These are phyloP conservation scores for Rheum nobile DNA, from an alignment of 148 eudicot genomes.

Conservation along the genomic window DNA sequence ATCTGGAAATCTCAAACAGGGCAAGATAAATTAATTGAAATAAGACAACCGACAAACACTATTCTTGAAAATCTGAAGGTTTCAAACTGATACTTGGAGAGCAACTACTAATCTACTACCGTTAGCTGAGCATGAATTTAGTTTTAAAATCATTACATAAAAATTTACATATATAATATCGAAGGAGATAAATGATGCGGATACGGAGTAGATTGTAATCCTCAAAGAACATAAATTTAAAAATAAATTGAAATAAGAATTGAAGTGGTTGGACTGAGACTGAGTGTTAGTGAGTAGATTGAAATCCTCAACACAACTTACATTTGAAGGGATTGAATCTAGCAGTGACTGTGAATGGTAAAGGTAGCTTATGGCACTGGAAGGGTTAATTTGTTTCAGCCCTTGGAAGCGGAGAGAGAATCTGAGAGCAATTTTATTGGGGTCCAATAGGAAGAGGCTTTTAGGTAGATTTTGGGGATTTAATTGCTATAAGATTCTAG, in stretches of 20 bases:
- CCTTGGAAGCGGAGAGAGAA: constrained; percentile 1
- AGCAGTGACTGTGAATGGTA: neutral
- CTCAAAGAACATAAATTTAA: constrained; percentile 9
- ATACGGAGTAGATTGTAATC: constrained; percentile 13
- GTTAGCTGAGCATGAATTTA: neutral
- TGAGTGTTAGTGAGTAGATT: neutral
- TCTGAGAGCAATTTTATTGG: neutral
- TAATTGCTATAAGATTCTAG: no score
- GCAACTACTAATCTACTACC: neutral
- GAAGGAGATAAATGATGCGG: neutral
- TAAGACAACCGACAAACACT: neutral
- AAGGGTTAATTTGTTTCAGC: neutral
- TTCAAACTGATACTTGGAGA: constrained; percentile 1
- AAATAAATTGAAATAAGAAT: neutral
- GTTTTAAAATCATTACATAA: neutral
- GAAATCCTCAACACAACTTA: neutral
- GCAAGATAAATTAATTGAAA: neutral
- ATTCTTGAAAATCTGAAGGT: neutral
- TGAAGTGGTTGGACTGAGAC: neutral
- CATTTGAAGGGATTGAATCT: constrained; percentile 5
- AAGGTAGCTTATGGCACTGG: neutral
- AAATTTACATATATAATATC: neutral
- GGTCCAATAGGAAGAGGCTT: neutral
- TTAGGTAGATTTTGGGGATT: no score
- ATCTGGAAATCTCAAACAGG: constrained; percentile 16